A percentile compares a stretch with the other conserved stretches of the same genome.
phyloP scores from a whole-genome alignment of 305 asterid species.

The Fraxinus floribunda region DNA sequence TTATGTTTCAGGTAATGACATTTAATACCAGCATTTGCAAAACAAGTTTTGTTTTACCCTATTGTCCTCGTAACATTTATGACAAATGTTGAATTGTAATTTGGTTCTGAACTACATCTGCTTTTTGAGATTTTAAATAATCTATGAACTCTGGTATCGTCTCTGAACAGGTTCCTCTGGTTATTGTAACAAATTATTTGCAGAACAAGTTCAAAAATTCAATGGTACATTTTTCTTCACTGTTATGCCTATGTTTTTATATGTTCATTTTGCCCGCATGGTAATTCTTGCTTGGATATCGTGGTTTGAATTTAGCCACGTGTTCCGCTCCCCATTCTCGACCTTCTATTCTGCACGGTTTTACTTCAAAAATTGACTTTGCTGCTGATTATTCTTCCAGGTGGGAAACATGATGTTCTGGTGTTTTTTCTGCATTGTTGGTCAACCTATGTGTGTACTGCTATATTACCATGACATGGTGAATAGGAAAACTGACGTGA shows the following conservation, averaged over 20 bases:
- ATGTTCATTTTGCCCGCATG: background rate
- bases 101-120: background rate
- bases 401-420: conserved; percentile 97
- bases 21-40: background rate
- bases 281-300: background rate
- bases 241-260: background rate
- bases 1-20: conserved; percentile 82
- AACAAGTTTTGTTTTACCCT: background rate
- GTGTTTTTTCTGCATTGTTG: conserved; percentile 85
- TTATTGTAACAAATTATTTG: conserved; percentile 75
- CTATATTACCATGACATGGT: conserved; percentile 91
- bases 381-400: conserved; percentile 35
- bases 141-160: background rate
- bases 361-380: background rate
- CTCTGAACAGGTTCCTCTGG: conserved; percentile 80
- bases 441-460: conserved; percentile 91
- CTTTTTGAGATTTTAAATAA: background rate
- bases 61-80: background rate
- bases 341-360: background rate
- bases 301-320: background rate
- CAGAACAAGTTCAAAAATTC: conserved; percentile 85
- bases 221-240: conserved; percentile 50
- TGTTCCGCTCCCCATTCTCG: background rate
- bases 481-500: conserved; percentile 68
- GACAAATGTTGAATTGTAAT: background rate